Base-by-base conservation (phyloP, 495 filamentous ascomycete species). In the Penicillium daleae region DNA sequence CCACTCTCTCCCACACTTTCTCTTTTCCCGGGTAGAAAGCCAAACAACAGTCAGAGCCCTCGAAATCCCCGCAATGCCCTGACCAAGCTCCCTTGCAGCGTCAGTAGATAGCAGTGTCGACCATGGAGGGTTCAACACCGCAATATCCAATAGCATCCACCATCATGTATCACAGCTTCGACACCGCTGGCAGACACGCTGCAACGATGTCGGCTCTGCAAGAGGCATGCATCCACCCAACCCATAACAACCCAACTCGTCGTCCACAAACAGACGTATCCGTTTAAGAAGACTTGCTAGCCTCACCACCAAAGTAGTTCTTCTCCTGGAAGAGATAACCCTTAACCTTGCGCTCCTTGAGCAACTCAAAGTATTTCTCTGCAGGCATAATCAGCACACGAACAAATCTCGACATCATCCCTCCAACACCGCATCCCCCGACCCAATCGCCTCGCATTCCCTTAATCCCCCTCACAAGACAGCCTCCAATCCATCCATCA, bases 281-380 rank as follows among this genome's bases (percentile, higher is more conserved):
- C 26, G 29, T 26, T 54, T 61, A 65, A 19, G 63, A 54, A 12
- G 63, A 61, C 63, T 65, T 65, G 56, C 27, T 27, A 6, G 56
- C 42, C 52, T 68, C 65, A 50, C 53, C 63, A 54, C 59, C 61
- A 57, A 90, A 80, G 74, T 90, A 91, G 78, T 97, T 96, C 80
- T 95, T 90, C 83, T 97, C 93, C 80, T 94, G 83, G 68, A 93
- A 95, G 49, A 94, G 73, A 74, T 96, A 97, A 66, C 95, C 95
- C 80, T 86, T 88, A 69, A 97, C 82, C 80, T 92, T 90, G 70
- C 89, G 81, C 61, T 93, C 88, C 77, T 89, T 89, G 73, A 99
- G 81, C 58, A 97, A 80, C 74, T 96, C 90, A 66, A 99, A 87
- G 79, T 99, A 99, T 71, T 92, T 89, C 73, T 97, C 95, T 99